These are phyloP conservation scores for Talaromyces liani DNA, from an alignment of 495 filamentous ascomycete genomes.

Conservation along the genomic window DNA sequence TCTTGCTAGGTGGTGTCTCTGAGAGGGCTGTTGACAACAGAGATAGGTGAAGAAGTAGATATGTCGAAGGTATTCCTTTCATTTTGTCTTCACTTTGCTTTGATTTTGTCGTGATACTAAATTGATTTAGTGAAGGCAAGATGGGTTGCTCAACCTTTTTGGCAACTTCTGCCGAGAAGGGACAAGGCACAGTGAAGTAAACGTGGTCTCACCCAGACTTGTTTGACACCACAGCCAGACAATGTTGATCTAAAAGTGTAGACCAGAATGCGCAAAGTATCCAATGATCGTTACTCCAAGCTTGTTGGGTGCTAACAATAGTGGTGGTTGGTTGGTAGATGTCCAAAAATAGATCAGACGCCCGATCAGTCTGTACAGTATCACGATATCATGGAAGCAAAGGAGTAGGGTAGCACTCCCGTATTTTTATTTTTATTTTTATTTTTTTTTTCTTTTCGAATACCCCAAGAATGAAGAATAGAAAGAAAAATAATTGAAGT, in stretches of 20 bases:
- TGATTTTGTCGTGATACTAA: background rate
- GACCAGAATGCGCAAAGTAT: background rate
- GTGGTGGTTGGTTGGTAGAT: background rate
- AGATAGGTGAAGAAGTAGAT: conserved; percentile 28
- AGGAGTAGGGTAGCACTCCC: no score
- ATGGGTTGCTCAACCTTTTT: background rate
- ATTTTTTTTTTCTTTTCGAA: no score
- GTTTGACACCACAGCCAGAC: background rate
- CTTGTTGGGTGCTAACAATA: background rate
- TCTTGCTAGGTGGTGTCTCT: conserved; percentile 38
- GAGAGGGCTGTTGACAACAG: conserved; percentile 18
- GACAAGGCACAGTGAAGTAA: background rate
- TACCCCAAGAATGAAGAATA: background rate
- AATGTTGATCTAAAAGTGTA: background rate
- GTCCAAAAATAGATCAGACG: background rate
- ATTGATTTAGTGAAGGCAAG: background rate
- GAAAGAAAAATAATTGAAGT: background rate
- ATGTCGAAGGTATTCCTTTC: conserved; percentile 13
- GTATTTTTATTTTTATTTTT: no score
- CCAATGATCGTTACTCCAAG: background rate
- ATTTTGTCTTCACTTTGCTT: background rate
- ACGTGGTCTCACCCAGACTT: background rate
- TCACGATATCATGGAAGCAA: background rate
- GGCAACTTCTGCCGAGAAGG: background rate
- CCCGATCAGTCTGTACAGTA: no score